Evolutionary conservation across 345 rosid genomes (phyloP).

Genomic region (Gossypium ekmanianum): DNA sequence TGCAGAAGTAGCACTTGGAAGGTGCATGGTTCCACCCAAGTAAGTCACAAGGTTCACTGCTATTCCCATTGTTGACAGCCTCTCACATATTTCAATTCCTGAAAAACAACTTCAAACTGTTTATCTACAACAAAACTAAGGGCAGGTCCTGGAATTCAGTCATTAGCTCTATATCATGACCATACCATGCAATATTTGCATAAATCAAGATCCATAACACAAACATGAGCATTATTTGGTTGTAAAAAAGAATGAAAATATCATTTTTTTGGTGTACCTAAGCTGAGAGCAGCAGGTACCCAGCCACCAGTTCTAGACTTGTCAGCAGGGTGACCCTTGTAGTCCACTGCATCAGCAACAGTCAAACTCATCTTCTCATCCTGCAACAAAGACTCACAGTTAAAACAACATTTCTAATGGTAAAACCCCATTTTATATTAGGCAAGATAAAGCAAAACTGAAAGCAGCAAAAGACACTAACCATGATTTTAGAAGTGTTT

Average conservation of each 20-base stretch:
- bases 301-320: constrained; percentile 65
- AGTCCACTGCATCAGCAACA: constrained; percentile 54
- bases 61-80: constrained; percentile 68
- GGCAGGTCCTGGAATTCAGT: no score
- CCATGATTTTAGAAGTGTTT: not conserved
- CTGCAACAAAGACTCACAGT: constrained; percentile 22
- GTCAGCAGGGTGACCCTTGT: constrained; percentile 52
- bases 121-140: not conserved
- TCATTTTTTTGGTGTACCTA: constrained; percentile 35
- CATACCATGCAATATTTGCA: not conserved
- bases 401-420: not conserved
- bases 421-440: not conserved
- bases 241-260: not conserved
- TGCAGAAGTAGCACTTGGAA: constrained; percentile 56
- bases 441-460: not conserved
- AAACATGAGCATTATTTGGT: no score
- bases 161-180: not conserved
- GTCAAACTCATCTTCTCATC: constrained; percentile 35
- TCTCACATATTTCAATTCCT: constrained; percentile 60
- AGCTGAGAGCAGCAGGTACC: constrained; percentile 58
- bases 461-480: not conserved
- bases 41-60: constrained; percentile 64
- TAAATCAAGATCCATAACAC: no score
- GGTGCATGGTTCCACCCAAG: constrained; percentile 54
- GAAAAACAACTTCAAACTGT: not conserved